phyloP scores from a whole-genome alignment of 805 yeast genomes.

The Lachancea kluyveri region DNA sequence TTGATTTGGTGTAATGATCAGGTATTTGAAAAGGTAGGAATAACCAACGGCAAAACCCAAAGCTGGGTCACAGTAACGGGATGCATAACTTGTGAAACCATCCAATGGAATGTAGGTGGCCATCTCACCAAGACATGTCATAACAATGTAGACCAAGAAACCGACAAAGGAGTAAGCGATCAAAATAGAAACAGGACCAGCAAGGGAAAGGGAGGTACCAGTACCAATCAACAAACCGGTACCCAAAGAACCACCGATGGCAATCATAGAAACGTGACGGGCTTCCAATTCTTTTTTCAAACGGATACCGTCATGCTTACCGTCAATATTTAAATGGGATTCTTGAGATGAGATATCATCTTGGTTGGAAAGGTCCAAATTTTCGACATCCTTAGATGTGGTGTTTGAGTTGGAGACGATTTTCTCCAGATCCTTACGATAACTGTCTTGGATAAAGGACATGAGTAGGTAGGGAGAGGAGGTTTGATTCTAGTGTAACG shows the following conservation, averaged over 20 bases:
- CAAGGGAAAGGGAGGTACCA: slow-evolving; percentile 59
- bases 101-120: slow-evolving; percentile 63
- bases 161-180: slow-evolving; percentile 68
- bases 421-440: no score
- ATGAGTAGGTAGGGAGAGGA: no score
- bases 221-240: slow-evolving; percentile 78
- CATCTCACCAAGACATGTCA: slow-evolving; percentile 63
- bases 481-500: no score
- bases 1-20: slow-evolving; percentile 42
- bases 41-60: slow-evolving; percentile 44
- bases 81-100: slow-evolving; percentile 59
- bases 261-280: slow-evolving; percentile 64
- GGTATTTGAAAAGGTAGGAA: slow-evolving; percentile 39
- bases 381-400: no score
- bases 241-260: slow-evolving; percentile 81
- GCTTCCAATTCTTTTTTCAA: slow-evolving; percentile 35
- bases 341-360: no score
- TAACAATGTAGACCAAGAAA: slow-evolving; percentile 60
- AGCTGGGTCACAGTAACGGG: slow-evolving; percentile 43
- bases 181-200: slow-evolving; percentile 54
- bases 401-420: no score
- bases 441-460: no score
- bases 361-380: no score
- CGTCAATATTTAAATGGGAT: no score
- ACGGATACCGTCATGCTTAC: slow-evolving; percentile 14